A percentile compares a stretch with the other conserved stretches of the same genome.
Conservation (phyloP, 805 yeast species). For the Candida peoriensis region DNA sequence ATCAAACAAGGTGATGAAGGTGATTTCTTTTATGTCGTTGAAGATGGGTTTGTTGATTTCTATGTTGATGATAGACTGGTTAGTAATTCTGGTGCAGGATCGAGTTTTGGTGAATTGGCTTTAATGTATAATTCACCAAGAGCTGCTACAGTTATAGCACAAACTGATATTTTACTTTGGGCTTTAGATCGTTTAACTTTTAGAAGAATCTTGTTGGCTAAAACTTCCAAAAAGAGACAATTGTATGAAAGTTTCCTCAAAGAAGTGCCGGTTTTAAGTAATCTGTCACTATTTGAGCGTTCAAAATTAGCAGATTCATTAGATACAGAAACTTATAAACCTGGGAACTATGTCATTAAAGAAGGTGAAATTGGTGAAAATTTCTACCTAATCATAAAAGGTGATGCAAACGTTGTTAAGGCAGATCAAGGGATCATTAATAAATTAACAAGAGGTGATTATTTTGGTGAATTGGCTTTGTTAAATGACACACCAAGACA, state of each 20-base stretch:
- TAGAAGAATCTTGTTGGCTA: conserved; percentile 84
- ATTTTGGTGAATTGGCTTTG: conserved; percentile 95
- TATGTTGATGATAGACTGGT: conserved; percentile 62
- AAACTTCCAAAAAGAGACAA: conserved; percentile 83
- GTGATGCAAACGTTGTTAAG: conserved; percentile 72
- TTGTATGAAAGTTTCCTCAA: conserved; percentile 86
- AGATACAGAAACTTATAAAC: conserved; percentile 63
- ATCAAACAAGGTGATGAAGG: conserved; percentile 94
- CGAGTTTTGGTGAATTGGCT: conserved; percentile 95
- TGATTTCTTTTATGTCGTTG: conserved; percentile 85
- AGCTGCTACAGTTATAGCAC: conserved; percentile 87
- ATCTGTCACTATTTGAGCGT: conserved; percentile 74
- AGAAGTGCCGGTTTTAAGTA: conserved; percentile 75
- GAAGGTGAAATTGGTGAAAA: conserved; percentile 86
- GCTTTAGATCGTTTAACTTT: conserved; percentile 91
- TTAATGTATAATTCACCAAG: conserved; percentile 96
- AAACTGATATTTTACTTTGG: conserved; percentile 74
- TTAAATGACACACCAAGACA: conserved; percentile 89
- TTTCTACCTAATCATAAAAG: conserved; percentile 72
- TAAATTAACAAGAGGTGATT: conserved; percentile 71
- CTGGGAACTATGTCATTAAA: conserved; percentile 69
- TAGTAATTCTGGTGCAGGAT: conserved; percentile 74
- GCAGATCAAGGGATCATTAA: conserved; percentile 54
- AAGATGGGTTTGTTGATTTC: conserved; percentile 78
- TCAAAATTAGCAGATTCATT: conserved; percentile 93